These are phyloP conservation scores for Tricholoma terreum DNA, from an alignment of 768 basidiomycete species.

Conservation along the genomic window DNA sequence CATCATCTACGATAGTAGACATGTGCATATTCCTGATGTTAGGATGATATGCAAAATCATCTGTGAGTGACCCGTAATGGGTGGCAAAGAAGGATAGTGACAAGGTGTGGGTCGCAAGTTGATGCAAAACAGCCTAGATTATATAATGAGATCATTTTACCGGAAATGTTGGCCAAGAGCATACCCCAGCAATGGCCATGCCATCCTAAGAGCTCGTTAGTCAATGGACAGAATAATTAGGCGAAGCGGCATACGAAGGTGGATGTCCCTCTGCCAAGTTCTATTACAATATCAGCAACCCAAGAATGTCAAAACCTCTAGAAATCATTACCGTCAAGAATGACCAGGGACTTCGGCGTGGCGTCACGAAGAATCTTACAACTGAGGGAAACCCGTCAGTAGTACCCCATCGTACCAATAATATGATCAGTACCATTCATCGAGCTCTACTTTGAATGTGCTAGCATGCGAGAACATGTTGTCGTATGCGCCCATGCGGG, in stretches of 20 bases:
- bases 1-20: constrained; percentile 91
- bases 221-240: not conserved
- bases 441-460: constrained; percentile 98
- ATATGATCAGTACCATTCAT: constrained; percentile 70
- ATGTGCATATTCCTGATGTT: constrained; percentile 96
- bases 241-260: constrained; percentile 61
- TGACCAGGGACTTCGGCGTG: constrained; percentile 90
- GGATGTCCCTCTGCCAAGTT: constrained; percentile 93
- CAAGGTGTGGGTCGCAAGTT: constrained; percentile 89
- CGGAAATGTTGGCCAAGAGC: constrained; percentile 14
- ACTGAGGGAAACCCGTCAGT: constrained; percentile 34
- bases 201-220: constrained; percentile 61
- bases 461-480: constrained; percentile 94
- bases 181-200: constrained; percentile 94
- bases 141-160: not conserved
- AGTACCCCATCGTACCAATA: not conserved
- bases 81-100: constrained; percentile 96
- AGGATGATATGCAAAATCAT: constrained; percentile 89
- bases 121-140: constrained; percentile 81
- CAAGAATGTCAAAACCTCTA: not conserved
- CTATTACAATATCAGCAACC: constrained; percentile 35
- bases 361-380: constrained; percentile 93
- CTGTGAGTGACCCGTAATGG: constrained; percentile 93
- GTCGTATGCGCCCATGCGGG: constrained; percentile 98
- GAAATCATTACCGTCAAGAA: constrained; percentile 77